A percentile compares a stretch with the other conserved stretches of the same genome.
Conservation (phyloP, 2,329 filamentous ascomycete species). For the Paraphoma chrysanthemicola region DNA sequence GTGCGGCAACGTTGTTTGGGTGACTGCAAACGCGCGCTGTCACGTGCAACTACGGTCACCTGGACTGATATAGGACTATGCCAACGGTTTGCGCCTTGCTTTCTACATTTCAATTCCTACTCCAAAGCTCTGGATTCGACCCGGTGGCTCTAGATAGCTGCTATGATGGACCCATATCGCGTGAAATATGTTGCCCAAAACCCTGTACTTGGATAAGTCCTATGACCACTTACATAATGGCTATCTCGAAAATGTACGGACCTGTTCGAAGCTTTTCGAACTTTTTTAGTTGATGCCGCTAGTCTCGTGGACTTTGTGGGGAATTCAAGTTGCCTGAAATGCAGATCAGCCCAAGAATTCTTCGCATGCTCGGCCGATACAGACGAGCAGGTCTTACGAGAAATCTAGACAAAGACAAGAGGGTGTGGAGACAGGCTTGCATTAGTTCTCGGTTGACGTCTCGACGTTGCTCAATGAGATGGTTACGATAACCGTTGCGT, state of each 20-base stretch:
- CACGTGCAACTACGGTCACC: not conserved
- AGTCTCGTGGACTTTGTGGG: no score
- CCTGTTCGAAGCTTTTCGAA: no score
- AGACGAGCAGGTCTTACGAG: not conserved
- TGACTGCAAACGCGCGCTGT: not conserved
- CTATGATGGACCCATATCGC: no score
- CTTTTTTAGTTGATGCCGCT: no score
- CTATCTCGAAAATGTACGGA: no score
- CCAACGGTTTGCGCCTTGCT: not conserved
- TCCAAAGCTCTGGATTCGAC: not conserved
- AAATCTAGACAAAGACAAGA: not conserved
- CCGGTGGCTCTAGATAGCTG: no score
- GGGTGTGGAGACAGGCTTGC: not conserved
- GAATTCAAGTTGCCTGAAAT: no score
- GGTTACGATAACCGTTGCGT: slow-evolving; percentile 7
- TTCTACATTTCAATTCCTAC: no score
- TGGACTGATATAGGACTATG: not conserved
- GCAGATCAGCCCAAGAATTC: not conserved
- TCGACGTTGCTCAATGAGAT: slow-evolving; percentile 1
- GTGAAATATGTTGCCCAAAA: no score
- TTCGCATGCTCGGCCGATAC: not conserved
- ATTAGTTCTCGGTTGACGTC: not conserved
- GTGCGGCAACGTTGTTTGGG: no score
- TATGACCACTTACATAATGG: no score
- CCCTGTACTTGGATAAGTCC: no score